phyloP scores from a whole-genome alignment of 441 rosid genomes.

The Iberis amara region DNA sequence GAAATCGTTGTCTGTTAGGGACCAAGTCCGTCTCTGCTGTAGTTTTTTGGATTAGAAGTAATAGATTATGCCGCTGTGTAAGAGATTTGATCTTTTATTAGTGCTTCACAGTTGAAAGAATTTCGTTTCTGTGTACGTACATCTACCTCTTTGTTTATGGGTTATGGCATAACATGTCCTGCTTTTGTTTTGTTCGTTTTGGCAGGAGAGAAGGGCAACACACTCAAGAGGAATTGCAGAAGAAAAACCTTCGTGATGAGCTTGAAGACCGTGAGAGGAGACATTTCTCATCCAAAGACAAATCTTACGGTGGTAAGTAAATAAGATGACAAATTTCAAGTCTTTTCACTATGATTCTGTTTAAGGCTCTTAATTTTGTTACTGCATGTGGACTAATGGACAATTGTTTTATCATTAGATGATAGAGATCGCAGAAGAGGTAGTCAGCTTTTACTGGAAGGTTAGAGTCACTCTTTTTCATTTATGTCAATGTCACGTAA shows the following conservation, averaged over 20 bases:
- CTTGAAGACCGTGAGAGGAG: constrained; percentile 86
- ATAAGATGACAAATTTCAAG: background rate
- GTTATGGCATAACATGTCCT: background rate
- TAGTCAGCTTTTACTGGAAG: constrained; percentile 73
- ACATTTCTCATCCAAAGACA: constrained; percentile 90
- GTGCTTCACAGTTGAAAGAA: no score
- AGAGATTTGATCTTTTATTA: no score
- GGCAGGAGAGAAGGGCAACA: constrained; percentile 92
- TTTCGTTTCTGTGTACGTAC: no score
- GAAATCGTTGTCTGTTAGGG: no score
- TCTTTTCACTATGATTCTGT: constrained; percentile 1
- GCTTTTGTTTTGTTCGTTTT: constrained; percentile 1
- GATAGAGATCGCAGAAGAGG: constrained; percentile 82
- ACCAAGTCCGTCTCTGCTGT: background rate
- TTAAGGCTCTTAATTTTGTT: background rate
- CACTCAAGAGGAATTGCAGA: constrained; percentile 74
- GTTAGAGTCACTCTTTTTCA: constrained; percentile 31
- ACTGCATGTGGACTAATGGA: background rate
- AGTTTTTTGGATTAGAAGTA: background rate
- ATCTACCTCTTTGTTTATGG: background rate
- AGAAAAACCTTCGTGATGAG: constrained; percentile 83
- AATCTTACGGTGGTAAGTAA: constrained; percentile 68
- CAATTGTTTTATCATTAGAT: constrained; percentile 36
- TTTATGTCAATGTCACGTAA: background rate
- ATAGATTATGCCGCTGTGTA: background rate